These are phyloP conservation scores for Withania somnifera DNA, from an alignment of 305 asterid species.

Conservation along the genomic window DNA sequence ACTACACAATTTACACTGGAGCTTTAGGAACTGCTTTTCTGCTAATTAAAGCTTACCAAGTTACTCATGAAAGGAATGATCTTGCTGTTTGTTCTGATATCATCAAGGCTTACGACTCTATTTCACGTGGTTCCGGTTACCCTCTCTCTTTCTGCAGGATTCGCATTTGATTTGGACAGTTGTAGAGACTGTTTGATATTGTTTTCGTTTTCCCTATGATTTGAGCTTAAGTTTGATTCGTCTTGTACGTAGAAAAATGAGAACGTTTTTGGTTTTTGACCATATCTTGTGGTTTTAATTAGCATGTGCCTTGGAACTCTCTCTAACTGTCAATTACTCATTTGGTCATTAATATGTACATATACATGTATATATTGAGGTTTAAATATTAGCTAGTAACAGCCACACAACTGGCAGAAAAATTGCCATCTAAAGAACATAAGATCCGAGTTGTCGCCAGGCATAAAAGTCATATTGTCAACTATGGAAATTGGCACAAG, in stretches of 20 bases:
- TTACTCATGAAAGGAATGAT: constrained; percentile 39
- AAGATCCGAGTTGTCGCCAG: no score
- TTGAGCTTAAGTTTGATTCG: neutral
- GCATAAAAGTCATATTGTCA: no score
- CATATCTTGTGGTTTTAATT: neutral
- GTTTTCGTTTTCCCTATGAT: neutral
- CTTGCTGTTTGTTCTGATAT: constrained; percentile 51
- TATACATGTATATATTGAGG: neutral
- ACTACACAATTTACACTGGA: constrained; percentile 62
- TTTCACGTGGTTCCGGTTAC: constrained; percentile 54
- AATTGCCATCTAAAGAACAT: no score
- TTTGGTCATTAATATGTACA: neutral
- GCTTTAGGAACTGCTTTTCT: constrained; percentile 73
- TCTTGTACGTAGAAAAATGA: neutral
- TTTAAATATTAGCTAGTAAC: no score
- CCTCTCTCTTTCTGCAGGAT: neutral
- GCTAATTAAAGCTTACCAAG: constrained; percentile 62
- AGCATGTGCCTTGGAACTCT: neutral
- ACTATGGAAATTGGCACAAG: no score
- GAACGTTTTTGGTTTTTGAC: neutral
- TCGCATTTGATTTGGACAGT: neutral
- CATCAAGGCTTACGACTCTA: constrained; percentile 48
- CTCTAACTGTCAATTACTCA: neutral
- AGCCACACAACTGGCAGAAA: no score
- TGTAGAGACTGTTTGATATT: neutral